Evolutionary conservation across 495 filamentous ascomycete genomes (phyloP), one percentile per base, ranked within the genome.

Genomic region (Penicillium dipodomyicola): DNA sequence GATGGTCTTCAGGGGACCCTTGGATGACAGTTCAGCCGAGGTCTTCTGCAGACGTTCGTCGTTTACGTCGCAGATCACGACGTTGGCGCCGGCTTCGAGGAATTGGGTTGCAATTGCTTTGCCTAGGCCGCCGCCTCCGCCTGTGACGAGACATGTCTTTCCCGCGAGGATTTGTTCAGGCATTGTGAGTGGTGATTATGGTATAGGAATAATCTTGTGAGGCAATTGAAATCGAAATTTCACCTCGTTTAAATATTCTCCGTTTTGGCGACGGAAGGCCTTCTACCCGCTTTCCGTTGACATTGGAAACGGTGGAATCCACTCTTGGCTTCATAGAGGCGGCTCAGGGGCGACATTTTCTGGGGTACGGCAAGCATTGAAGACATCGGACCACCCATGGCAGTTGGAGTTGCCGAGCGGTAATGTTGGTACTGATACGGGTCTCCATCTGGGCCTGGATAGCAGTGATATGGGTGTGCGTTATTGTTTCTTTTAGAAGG

Each of bases 51-150:
- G 52, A 12, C 69, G 71, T 5, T 67, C 61, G 5, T 67, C 63
- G 51, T 72, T 68, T 29, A 79, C 58, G 50, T 81, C 78, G 37
- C 71, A 77, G 48, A 81, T 67, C 1, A 74, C 72, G 15, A 81
- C 72, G 46, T 65, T 74, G 30, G 70, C 74, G 23, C 74, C 74
- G 25, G 71, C 72, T 42, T 65, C 62, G 7, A 72, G 54, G 52
- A 77, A 70, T 1, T 71, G 60, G 5, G 59, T 59, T 15, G 77
- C 74, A 32, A 67, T 76, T 2, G 69, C 72, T 62, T 77, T 75
- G 56, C 78, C 78, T 19, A 80, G 75, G 15, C 78, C 78, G 37
- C 71, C 69, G 35, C 61, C 67, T 4, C 55, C 78, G 48, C 76
- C 74, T 0, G 76, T 77, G 49, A 79, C 52, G 49, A 78, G 69